These are phyloP conservation scores for Chlorella sp. DNA, from an alignment of 139 green algal species.

Conservation along the genomic window DNA sequence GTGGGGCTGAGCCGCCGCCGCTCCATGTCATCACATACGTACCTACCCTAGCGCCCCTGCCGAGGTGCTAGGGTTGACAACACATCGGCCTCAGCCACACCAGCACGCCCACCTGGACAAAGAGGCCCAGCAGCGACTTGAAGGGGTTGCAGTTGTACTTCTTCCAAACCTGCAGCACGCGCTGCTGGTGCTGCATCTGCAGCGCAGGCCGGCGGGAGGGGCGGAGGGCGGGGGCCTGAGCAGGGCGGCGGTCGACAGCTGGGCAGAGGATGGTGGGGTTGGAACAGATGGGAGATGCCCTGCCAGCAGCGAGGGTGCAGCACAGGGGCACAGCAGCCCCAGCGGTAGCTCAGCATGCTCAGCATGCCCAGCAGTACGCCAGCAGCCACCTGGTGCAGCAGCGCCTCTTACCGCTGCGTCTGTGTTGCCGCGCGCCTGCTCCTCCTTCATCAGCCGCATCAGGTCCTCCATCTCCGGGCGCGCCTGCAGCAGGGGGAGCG, in stretches of 20 bases:
- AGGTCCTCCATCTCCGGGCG: slow-evolving; percentile 66
- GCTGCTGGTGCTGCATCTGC: slow-evolving; percentile 46
- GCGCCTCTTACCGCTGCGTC: slow-evolving; percentile 23
- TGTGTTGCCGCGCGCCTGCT: slow-evolving; percentile 47
- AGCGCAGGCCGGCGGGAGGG: not conserved
- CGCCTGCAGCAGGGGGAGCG: slow-evolving; percentile 10
- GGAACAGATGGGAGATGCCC: too few species aligned
- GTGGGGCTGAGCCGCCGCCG: too few species aligned
- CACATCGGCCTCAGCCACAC: too few species aligned
- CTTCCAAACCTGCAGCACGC: slow-evolving; percentile 55
- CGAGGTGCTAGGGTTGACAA: too few species aligned
- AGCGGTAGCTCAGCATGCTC: not conserved
- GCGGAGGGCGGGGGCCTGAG: not conserved
- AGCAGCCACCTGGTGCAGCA: not conserved
- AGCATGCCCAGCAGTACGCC: not conserved
- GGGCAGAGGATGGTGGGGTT: too few species aligned
- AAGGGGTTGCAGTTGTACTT: slow-evolving; percentile 67
- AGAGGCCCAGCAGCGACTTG: slow-evolving; percentile 52
- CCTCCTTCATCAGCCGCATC: slow-evolving; percentile 61
- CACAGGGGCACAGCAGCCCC: not conserved
- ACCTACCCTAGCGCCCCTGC: too few species aligned
- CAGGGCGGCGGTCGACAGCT: not conserved
- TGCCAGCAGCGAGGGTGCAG: not conserved
- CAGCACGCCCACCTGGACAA: slow-evolving; percentile 49
- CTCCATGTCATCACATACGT: too few species aligned